These are phyloP conservation scores for Sabuloglossum arenarium DNA, from an alignment of 495 filamentous ascomycete species.

Conservation along the genomic window DNA sequence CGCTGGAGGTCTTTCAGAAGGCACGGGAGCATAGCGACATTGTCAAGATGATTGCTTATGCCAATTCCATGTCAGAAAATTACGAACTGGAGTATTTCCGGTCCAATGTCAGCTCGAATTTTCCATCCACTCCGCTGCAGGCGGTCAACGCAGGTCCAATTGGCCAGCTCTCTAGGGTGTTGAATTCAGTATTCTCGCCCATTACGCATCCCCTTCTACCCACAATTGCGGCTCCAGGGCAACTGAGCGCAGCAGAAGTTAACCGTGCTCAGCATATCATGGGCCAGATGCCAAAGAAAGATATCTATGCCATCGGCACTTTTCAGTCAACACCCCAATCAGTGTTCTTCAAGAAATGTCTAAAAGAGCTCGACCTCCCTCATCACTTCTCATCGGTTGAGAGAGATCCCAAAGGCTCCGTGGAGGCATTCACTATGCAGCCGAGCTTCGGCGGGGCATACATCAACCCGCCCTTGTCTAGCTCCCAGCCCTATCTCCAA, in stretches of 20 bases:
- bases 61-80: conserved; percentile 57
- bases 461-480: conserved; percentile 45
- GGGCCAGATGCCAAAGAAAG: conserved; percentile 58
- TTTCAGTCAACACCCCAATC: conserved; percentile 51
- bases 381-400: conserved; percentile 62
- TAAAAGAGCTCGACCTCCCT: conserved; percentile 71
- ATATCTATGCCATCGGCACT: conserved; percentile 58
- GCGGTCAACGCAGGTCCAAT: conserved; percentile 73
- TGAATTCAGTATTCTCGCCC: conserved; percentile 69
- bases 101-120: conserved; percentile 44
- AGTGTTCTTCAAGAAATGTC: conserved; percentile 71
- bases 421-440: conserved; percentile 45
- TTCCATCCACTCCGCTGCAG: conserved; percentile 48
- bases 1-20: conserved; percentile 43
- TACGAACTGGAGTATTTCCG: conserved; percentile 79
- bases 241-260: conserved; percentile 66
- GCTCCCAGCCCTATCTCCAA: conserved; percentile 34
- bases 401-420: conserved; percentile 36
- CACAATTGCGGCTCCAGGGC: conserved; percentile 67
- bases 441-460: conserved; percentile 61
- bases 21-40: conserved; percentile 60
- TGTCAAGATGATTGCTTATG: conserved; percentile 74
- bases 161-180: conserved; percentile 57
- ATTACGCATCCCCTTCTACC: conserved; percentile 70
- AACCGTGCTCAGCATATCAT: conserved; percentile 58